Conservation (phyloP, 2,329 filamentous ascomycete species). For the Paracoccidioides brasiliensis region DNA sequence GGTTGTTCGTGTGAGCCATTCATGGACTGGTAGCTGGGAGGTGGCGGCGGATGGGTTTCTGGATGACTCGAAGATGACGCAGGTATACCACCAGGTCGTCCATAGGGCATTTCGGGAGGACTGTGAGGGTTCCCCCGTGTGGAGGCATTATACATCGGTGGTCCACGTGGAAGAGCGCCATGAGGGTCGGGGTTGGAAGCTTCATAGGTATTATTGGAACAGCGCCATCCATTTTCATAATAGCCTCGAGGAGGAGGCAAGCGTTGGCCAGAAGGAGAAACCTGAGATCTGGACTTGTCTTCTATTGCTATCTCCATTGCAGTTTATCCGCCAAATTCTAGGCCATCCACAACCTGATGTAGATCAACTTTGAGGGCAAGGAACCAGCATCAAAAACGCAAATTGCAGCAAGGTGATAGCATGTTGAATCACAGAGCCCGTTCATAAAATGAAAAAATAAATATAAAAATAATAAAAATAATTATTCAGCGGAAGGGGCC, state of each 20-base stretch:
- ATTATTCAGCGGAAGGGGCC: background rate
- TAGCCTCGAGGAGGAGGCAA: background rate
- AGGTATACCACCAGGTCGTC: conserved; percentile 21
- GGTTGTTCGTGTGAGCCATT: conserved; percentile 22
- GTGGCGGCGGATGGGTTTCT: conserved; percentile 18
- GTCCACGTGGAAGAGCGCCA: conserved; percentile 1
- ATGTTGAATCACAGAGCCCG: background rate
- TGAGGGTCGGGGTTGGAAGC: background rate
- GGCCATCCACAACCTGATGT: background rate
- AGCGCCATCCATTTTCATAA: background rate
- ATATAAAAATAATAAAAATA: background rate
- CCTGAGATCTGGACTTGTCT: conserved; percentile 6
- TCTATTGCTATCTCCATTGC: conserved; percentile 7
- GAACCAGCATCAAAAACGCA: background rate
- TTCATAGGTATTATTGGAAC: background rate
- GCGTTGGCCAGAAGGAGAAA: conserved; percentile 2
- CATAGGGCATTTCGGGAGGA: conserved; percentile 22
- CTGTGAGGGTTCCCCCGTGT: conserved; percentile 11
- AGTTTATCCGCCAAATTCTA: background rate
- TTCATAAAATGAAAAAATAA: background rate
- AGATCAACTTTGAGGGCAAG: background rate
- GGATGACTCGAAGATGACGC: conserved; percentile 18
- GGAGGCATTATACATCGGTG: conserved; percentile 4
- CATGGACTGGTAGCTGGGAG: conserved; percentile 21
- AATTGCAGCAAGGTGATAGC: background rate